phyloP scores from a whole-genome alignment of 164 flowering plant species.

The Vitis amurensis region DNA sequence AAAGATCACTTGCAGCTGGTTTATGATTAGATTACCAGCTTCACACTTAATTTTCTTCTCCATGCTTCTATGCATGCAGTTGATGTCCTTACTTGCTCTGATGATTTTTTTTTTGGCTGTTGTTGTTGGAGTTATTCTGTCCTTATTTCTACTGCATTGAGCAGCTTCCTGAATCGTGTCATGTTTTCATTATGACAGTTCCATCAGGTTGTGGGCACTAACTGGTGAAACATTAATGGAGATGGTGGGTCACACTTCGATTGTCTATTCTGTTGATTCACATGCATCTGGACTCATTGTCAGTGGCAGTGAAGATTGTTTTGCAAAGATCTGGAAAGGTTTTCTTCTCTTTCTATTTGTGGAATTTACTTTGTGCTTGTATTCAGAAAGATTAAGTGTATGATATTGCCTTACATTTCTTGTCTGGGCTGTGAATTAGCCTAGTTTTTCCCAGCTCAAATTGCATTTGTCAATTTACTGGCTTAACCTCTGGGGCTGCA shows the following conservation, averaged over 20 bases:
- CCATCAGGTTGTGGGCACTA: slow-evolving; percentile 86
- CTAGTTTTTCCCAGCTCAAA: too few relatives aligned
- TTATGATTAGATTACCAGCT: background rate
- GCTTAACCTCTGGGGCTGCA: too few relatives aligned
- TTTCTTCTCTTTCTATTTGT: background rate
- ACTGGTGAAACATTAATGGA: slow-evolving; percentile 85
- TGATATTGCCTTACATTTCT: background rate
- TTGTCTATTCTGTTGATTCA: slow-evolving; percentile 93
- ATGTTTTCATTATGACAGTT: slow-evolving; percentile 41
- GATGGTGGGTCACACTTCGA: slow-evolving; percentile 96
- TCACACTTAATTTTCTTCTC: background rate
- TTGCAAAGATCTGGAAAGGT: slow-evolving; percentile 98
- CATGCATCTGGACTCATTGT: slow-evolving; percentile 84
- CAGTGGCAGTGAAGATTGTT: slow-evolving; percentile 94
- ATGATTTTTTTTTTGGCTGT: too few relatives aligned
- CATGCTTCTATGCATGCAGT: too few relatives aligned
- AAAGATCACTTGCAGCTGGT: background rate
- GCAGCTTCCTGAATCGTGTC: background rate
- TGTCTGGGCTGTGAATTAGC: too few relatives aligned
- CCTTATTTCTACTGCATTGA: background rate
- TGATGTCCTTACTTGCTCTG: background rate
- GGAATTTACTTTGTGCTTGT: background rate
- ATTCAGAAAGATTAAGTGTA: background rate
- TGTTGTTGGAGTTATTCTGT: background rate
- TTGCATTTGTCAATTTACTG: too few relatives aligned